Conservation (phyloP, 176 grass and related monocot genomes). For the maize (Zea mays) region DNA sequence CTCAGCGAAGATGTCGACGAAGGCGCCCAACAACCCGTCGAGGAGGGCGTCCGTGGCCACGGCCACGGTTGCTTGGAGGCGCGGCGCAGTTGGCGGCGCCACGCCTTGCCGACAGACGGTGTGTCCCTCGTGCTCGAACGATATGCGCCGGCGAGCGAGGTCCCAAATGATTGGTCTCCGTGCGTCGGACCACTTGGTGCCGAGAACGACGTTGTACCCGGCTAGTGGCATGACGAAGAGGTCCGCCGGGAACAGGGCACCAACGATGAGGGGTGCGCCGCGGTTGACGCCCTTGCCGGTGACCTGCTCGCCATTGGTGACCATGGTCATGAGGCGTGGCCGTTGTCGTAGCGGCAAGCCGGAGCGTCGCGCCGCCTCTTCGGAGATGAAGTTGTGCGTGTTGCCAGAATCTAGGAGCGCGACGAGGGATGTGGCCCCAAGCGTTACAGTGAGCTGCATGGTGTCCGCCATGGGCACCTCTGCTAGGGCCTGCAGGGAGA, state of each 20-base stretch:
- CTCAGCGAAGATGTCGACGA: not conserved
- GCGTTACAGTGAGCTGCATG: rapidly evolving
- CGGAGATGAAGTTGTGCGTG: not conserved
- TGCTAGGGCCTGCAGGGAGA: too few species aligned
- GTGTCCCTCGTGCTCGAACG: not conserved
- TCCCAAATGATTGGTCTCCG: too few species aligned
- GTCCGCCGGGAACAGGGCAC: too few species aligned
- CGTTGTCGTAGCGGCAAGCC: not conserved
- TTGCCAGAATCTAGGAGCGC: not conserved
- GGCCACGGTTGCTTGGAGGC: not conserved
- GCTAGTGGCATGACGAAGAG: not conserved
- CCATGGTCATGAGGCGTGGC: not conserved
- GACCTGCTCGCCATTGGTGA: not conserved
- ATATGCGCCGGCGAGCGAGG: not conserved
- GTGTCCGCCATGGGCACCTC: too few species aligned
- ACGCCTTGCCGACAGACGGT: not conserved
- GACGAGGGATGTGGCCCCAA: not conserved
- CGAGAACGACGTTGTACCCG: not conserved
- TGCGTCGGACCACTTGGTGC: not conserved
- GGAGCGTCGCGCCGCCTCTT: not conserved
- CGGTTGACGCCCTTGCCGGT: too few species aligned
- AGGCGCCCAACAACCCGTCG: not conserved
- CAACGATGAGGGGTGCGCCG: too few species aligned
- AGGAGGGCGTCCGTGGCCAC: not conserved
- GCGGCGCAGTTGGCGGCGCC: not conserved